A percentile compares a stretch with the other conserved stretches of the same genome.
Conservation (phyloP, 2,329 filamentous ascomycete genomes). For the Fusarium armeniacum region DNA sequence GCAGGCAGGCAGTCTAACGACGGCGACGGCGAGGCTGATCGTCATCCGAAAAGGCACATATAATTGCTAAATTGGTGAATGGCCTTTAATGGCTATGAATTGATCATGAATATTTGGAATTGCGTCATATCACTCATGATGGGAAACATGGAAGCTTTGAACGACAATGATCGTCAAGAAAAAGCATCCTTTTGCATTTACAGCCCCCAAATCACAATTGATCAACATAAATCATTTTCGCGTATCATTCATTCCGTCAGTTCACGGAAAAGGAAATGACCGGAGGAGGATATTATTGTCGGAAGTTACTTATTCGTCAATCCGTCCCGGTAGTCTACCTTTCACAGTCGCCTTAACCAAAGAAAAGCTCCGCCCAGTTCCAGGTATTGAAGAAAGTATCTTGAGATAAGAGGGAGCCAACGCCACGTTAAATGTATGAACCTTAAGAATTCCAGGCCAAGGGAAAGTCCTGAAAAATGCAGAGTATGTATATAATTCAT, state of each 20-base stretch:
- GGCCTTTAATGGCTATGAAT: background rate
- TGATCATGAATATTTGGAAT: background rate
- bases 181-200: background rate
- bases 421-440: background rate
- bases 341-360: background rate
- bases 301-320: constrained; percentile 4
- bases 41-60: background rate
- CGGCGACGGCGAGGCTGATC: background rate
- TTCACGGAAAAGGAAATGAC: background rate
- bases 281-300: background rate
- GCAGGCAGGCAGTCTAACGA: background rate
- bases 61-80: background rate
- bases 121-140: background rate
- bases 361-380: background rate
- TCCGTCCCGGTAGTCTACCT: background rate
- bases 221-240: background rate
- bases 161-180: background rate
- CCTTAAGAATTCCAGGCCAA: accelerated
- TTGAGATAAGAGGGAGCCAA: constrained; percentile 1
- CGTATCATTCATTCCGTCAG: background rate
- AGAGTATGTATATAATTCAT: background rate
- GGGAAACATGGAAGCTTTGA: background rate
- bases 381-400: too few relatives aligned
- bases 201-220: background rate
- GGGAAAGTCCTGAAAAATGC: background rate